These are phyloP conservation scores for Septoria petroselini DNA, from an alignment of 2,329 filamentous ascomycete species.

Conservation along the genomic window DNA sequence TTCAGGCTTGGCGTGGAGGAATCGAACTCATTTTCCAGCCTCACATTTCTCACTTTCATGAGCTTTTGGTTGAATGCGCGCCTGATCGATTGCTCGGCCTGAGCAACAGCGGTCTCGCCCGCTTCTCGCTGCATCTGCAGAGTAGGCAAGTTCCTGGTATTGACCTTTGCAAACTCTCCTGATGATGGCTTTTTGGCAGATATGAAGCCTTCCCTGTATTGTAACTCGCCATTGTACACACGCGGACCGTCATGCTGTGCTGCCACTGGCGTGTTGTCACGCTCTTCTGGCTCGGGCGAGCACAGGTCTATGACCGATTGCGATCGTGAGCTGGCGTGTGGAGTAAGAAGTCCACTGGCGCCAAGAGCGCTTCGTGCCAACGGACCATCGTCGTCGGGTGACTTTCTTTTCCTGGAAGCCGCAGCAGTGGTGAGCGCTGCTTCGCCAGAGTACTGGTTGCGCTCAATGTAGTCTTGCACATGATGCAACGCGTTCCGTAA, in stretches of 20 bases:
- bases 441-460: neutral
- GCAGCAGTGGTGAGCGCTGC: constrained; percentile 16
- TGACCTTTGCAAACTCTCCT: constrained; percentile 8
- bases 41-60: constrained; percentile 30
- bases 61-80: constrained; percentile 39
- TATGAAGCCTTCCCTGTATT: constrained; percentile 39
- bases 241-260: constrained; percentile 10
- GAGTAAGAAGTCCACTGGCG: constrained; percentile 25
- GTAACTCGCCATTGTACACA: constrained; percentile 45
- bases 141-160: constrained; percentile 38
- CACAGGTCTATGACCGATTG: constrained; percentile 8
- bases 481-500: constrained; percentile 40
- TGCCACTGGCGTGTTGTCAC: neutral
- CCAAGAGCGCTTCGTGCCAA: constrained; percentile 20
- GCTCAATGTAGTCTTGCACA: constrained; percentile 44
- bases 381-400: constrained; percentile 20
- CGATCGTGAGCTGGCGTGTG: constrained; percentile 16
- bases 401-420: constrained; percentile 29
- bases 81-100: constrained; percentile 40
- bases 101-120: constrained; percentile 28
- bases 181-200: constrained; percentile 27
- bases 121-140: constrained; percentile 39
- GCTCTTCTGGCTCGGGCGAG: neutral
- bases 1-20: constrained; percentile 54
- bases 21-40: constrained; percentile 57